Conservation (phyloP, 2,329 filamentous ascomycete genomes). For the Exutisphaerella laricina region DNA sequence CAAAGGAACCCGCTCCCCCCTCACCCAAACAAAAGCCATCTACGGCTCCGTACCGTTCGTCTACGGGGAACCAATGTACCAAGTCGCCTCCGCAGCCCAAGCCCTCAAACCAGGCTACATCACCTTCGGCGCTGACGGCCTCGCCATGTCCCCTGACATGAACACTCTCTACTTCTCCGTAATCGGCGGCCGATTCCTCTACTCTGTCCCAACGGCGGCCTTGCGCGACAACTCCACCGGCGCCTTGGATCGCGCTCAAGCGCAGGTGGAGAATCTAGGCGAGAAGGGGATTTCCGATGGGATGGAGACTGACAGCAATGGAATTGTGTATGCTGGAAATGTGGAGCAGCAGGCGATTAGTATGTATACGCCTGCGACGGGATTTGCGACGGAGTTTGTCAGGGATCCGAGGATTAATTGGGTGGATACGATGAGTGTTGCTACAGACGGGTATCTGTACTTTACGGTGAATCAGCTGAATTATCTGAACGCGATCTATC, state of each 20-base stretch:
- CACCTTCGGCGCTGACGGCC: conserved; percentile 44
- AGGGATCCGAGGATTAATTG: conserved; percentile 44
- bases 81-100: conserved; percentile 15
- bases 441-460: conserved; percentile 44
- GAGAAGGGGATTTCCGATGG: conserved; percentile 47
- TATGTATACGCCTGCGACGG: conserved; percentile 42
- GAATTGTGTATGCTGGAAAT: conserved; percentile 43
- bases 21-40: conserved; percentile 32
- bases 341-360: conserved; percentile 45
- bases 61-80: conserved; percentile 44
- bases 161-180: conserved; percentile 42
- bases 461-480: conserved; percentile 34
- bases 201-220: conserved; percentile 38
- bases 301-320: conserved; percentile 46
- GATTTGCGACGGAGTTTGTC: conserved; percentile 38
- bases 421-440: conserved; percentile 40
- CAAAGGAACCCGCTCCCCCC: conserved; percentile 44
- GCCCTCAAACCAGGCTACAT: conserved; percentile 33
- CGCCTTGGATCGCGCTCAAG: conserved; percentile 39
- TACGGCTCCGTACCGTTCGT: conserved; percentile 26
- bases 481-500: conserved; percentile 18
- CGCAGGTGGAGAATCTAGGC: conserved; percentile 38
- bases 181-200: conserved; percentile 40
- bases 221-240: conserved; percentile 27
- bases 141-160: conserved; percentile 43